These are phyloP conservation scores for Pseudonitzschia multiseries DNA, from an alignment of 108 stramenopile genomes.

Conservation along the genomic window DNA sequence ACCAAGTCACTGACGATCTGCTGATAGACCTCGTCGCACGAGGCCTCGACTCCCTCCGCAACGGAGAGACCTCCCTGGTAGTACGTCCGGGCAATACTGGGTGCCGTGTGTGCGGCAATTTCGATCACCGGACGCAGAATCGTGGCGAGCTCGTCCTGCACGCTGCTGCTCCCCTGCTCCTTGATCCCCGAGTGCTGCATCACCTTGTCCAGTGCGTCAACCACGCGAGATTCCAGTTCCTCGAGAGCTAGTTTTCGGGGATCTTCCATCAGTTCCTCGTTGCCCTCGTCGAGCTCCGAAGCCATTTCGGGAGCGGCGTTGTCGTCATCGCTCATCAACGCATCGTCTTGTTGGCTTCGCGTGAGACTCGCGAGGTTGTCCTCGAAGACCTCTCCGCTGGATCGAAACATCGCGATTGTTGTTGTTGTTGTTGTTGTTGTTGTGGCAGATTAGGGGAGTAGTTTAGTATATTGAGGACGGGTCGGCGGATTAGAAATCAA, in stretches of 20 bases:
- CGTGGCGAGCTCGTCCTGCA: conserved; percentile 72
- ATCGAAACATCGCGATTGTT: conserved; percentile 37
- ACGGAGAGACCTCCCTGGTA: conserved; percentile 37
- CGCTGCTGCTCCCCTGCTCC: conserved; percentile 22
- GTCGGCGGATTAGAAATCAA: too few species aligned
- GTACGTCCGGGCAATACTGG: conserved; percentile 70
- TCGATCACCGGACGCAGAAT: conserved; percentile 77
- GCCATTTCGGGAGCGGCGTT: conserved; percentile 54
- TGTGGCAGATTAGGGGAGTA: too few species aligned
- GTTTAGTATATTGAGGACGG: too few species aligned
- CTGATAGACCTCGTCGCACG: conserved; percentile 74
- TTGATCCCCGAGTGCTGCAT: conserved; percentile 65
- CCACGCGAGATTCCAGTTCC: conserved; percentile 74
- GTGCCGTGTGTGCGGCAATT: conserved; percentile 78
- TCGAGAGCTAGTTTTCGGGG: conserved; percentile 74
- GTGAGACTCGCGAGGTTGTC: conserved; percentile 25
- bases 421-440: too few species aligned
- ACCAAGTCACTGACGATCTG: conserved; percentile 70
- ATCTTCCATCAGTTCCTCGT: conserved; percentile 59
- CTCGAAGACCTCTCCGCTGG: conserved; percentile 18
- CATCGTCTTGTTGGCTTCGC: conserved; percentile 34
- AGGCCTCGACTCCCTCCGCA: conserved; percentile 58
- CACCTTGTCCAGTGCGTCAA: conserved; percentile 71
- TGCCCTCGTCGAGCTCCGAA: conserved; percentile 47
- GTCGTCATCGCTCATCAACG: conserved; percentile 67